Conservation (phyloP, 495 filamentous ascomycete species). For the Pyrenula massariospora region DNA sequence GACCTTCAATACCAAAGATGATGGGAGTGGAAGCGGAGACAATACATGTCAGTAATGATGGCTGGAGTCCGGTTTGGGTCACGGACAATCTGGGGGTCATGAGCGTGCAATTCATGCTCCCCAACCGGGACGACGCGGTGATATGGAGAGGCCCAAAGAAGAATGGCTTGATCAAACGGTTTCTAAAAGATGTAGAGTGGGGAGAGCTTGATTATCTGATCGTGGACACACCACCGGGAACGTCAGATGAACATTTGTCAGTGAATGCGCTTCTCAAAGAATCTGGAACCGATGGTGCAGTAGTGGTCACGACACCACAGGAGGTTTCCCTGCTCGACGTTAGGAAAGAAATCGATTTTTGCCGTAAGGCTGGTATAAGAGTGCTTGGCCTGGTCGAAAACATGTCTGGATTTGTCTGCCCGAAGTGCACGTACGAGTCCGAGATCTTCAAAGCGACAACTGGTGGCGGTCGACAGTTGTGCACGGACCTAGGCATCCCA, state of each 20-base stretch:
- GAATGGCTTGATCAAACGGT: slow-evolving; percentile 95
- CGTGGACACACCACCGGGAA: slow-evolving; percentile 92
- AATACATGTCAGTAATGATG: slow-evolving; percentile 70
- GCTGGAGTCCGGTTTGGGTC: slow-evolving; percentile 93
- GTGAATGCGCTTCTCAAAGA: slow-evolving; percentile 83
- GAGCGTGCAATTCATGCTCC: slow-evolving; percentile 97
- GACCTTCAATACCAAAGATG: slow-evolving; percentile 93
- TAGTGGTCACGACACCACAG: slow-evolving; percentile 89
- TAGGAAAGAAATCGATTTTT: slow-evolving; percentile 93
- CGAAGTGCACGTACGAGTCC: slow-evolving; percentile 66
- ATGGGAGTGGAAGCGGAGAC: slow-evolving; percentile 89
- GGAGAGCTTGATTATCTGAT: slow-evolving; percentile 86
- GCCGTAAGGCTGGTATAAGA: slow-evolving; percentile 80
- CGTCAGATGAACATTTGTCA: slow-evolving; percentile 85
- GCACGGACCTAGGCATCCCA: slow-evolving; percentile 72
- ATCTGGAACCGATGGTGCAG: slow-evolving; percentile 81
- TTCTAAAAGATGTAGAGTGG: slow-evolving; percentile 95
- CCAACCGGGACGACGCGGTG: slow-evolving; percentile 80
- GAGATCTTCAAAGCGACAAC: slow-evolving; percentile 90
- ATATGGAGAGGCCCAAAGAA: slow-evolving; percentile 98
- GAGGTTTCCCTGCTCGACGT: slow-evolving; percentile 91
- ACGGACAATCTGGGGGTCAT: slow-evolving; percentile 84
- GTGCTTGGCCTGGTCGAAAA: slow-evolving; percentile 91
- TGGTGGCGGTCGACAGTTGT: slow-evolving; percentile 68
- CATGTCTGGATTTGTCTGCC: slow-evolving; percentile 94